Base-by-base conservation (phyloP, 441 rosid genomes). In the Sinapis alba region DNA sequence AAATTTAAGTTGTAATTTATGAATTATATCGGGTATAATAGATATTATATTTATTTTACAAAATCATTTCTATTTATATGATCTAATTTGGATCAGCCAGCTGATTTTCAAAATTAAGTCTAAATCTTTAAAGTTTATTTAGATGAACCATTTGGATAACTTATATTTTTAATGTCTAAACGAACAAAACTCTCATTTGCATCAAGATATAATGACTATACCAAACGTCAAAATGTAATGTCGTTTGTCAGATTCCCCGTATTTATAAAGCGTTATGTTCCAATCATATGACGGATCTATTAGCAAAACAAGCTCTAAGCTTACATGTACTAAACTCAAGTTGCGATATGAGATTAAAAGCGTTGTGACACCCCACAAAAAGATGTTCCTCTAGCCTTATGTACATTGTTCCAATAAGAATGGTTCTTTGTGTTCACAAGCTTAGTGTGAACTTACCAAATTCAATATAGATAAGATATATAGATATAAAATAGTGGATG, bases 361-460 rank as follows among this genome's bases (percentile, higher is more conserved):
- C 8, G 3, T 45, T 47, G 21, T 18, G 54, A 47, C 10, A 47
- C 20, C 19, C 59, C 59, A 51, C 23, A 21, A 13, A 51, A 51
- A 12, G 4, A 19, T 19, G 23, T 51, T 51, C 58, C 58, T 7
- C 68, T 19, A 50, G 30, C 32, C 7, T 68, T 50, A 51, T 61
- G 61, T 34, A 34, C 26, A 60, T 3, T 61, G 73, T 50, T 68
- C 64, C 58, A 54, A 62, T 68, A 50, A 68, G 53, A 59, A 19
- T 68, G 74, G 34, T 3, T 68, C 56, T 41, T 63, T n/a, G 51
- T 18, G 62, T 50, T 51, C 62, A 51, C 73, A 60, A 24, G 28
- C 62, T 75, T n/a, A 53, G 79, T 76, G 75, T 76, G 75, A 76
- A 63, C 60, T 69, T 62, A 58, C 79, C 79, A 54, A 69, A 76